Percentiles rank a stretch among this genome's conserved stretches.
Conservation (phyloP, 73 alveolate species). For the Paramecium caudatum region DNA sequence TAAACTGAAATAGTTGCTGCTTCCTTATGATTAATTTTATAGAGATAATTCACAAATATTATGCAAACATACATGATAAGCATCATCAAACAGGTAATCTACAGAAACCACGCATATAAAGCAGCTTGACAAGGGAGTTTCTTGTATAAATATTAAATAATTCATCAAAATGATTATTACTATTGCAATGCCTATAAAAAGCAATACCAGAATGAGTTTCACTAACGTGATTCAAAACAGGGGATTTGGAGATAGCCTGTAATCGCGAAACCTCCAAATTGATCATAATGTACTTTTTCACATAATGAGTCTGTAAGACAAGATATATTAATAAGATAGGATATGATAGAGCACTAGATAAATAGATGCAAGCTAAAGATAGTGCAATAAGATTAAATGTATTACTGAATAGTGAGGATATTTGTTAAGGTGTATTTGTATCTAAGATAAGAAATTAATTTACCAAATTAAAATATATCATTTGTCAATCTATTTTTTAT, state of each 20-base stretch:
- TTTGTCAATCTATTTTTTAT: constrained; percentile 54
- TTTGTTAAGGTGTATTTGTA: constrained; percentile 36
- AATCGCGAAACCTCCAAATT: constrained; percentile 41
- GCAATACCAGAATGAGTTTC: constrained; percentile 62
- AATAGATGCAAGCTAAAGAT: neutral
- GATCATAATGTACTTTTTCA: neutral
- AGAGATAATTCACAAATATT: neutral
- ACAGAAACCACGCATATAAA: constrained; percentile 5
- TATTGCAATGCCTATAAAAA: constrained; percentile 7
- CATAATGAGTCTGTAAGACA: neutral
- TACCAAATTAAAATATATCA: constrained; percentile 56
- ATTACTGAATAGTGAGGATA: neutral
- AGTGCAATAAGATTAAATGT: neutral
- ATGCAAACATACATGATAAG: neutral
- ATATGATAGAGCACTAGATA: constrained; percentile 30
- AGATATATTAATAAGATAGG: constrained; percentile 11
- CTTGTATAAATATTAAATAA: neutral
- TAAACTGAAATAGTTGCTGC: constrained; percentile 40
- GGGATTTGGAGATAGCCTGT: constrained; percentile 44
- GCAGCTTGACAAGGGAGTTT: constrained; percentile 25
- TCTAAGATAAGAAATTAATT: neutral
- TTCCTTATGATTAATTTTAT: neutral
- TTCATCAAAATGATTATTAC: neutral
- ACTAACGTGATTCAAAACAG: neutral
- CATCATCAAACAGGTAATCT: neutral